A percentile compares a stretch with the other conserved stretches of the same genome.
These are phyloP conservation scores for Agrocybe praecox DNA, from an alignment of 768 basidiomycete species.

Conservation along the genomic window DNA sequence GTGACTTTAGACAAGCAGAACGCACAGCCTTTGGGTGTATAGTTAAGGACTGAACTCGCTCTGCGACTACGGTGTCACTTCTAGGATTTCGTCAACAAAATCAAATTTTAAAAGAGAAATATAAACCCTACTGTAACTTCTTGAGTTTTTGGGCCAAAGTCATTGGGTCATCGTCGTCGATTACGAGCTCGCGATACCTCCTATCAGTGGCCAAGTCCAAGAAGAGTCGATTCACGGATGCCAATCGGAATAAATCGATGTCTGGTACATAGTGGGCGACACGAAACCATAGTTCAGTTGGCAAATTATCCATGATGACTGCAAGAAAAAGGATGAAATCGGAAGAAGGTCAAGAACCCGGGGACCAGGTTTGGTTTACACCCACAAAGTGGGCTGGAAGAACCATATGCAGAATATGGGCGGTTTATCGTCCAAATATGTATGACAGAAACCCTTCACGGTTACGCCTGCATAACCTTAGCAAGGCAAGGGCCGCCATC, in stretches of 20 bases:
- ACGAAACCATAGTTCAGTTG: conserved; percentile 25
- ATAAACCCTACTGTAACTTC: conserved; percentile 17
- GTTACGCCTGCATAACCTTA: too few species aligned
- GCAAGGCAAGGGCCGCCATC: too few species aligned
- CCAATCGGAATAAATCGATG: conserved; percentile 12
- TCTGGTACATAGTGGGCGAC: conserved; percentile 21
- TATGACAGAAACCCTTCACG: too few species aligned
- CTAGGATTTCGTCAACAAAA: conserved; percentile 3
- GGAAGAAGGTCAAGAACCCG: not conserved
- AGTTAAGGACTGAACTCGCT: conserved; percentile 16
- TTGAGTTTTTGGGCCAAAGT: conserved; percentile 8
- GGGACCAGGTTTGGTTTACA: not conserved
- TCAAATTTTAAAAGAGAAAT: not conserved
- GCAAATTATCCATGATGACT: conserved; percentile 15
- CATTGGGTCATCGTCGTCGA: conserved; percentile 19
- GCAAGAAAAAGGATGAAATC: not conserved
- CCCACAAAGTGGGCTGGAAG: not conserved
- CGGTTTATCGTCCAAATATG: too few species aligned
- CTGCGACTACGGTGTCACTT: conserved; percentile 8
- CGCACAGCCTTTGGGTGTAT: conserved; percentile 21
- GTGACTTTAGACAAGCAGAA: conserved; percentile 21
- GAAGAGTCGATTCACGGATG: conserved; percentile 18
- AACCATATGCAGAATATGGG: not conserved
- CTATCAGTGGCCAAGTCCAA: conserved; percentile 16
- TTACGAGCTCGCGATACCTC: conserved; percentile 16